Evolutionary conservation across 2,329 filamentous ascomycete species (phyloP).

Genomic region (Hirsutella minnesotensis): DNA sequence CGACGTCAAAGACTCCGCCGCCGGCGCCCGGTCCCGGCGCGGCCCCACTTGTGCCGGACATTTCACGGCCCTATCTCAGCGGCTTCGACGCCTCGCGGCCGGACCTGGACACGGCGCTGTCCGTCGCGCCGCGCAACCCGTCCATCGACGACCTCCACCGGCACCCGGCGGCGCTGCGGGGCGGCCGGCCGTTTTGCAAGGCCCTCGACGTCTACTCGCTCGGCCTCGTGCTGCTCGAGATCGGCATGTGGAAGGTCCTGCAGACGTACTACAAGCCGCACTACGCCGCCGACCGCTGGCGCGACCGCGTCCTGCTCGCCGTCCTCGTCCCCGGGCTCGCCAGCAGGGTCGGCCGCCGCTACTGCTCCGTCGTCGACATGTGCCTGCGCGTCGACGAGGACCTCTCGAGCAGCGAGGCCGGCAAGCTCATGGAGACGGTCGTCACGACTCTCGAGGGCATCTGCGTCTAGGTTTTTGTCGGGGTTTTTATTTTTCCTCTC

Average conservation of each 20-base stretch:
- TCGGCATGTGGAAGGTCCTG: conserved; percentile 34
- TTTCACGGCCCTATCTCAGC: conserved; percentile 31
- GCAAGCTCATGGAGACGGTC: conserved; percentile 28
- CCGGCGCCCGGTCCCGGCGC: conserved; percentile 14
- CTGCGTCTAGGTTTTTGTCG: conserved; percentile 9
- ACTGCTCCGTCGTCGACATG: conserved; percentile 28
- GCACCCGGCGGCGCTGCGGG: conserved; percentile 29
- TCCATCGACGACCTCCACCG: conserved; percentile 32
- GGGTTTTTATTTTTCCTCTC: too few relatives aligned
- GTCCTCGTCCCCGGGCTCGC: conserved; percentile 27
- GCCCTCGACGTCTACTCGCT: conserved; percentile 41
- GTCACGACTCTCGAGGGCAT: conserved; percentile 28
- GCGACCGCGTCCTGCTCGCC: conserved; percentile 27
- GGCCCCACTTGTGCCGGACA: conserved; percentile 25
- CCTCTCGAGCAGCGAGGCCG: conserved; percentile 23
- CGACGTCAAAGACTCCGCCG: too few relatives aligned
- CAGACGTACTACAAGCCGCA: conserved; percentile 27
- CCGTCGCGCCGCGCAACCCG: conserved; percentile 29
- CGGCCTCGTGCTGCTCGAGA: conserved; percentile 37
- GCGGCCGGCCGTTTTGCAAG: conserved; percentile 31
- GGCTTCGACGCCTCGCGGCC: conserved; percentile 45
- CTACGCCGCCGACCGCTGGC: conserved; percentile 28
- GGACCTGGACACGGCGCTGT: conserved; percentile 36
- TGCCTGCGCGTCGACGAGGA: conserved; percentile 26
- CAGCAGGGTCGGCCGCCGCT: conserved; percentile 27